These are phyloP conservation scores for Scedosporium aurantiacum DNA, from an alignment of 2,329 filamentous ascomycete species.

Conservation along the genomic window DNA sequence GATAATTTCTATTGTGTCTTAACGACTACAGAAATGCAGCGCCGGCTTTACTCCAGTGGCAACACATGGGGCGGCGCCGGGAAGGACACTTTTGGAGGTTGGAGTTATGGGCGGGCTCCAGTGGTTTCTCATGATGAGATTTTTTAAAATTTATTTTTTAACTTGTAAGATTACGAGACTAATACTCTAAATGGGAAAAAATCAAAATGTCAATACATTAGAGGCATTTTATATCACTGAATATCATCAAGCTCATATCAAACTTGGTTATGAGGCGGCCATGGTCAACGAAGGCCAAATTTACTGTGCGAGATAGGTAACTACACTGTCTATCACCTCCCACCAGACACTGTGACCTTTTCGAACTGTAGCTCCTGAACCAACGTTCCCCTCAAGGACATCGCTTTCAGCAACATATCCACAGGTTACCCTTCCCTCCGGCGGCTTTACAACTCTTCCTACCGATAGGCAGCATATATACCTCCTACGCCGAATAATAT, in stretches of 20 bases:
- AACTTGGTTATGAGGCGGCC: too few species aligned
- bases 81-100: background rate
- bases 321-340: background rate
- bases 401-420: background rate
- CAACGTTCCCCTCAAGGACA: background rate
- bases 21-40: background rate
- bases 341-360: slow-evolving; percentile 6
- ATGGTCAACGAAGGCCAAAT: too few species aligned
- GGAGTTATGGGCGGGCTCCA: background rate
- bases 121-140: background rate
- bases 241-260: background rate
- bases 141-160: background rate
- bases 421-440: too few species aligned
- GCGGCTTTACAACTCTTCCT: background rate
- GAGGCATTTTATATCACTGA: too few species aligned
- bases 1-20: background rate
- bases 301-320: background rate
- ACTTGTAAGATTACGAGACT: background rate
- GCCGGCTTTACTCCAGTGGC: background rate
- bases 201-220: background rate
- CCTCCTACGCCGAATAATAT: background rate
- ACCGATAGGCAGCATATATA: background rate
- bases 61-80: background rate
- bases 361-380: background rate
- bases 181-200: background rate